Conservation (phyloP, 768 basidiomycete species). For the Cyclocybe cylindracea region DNA sequence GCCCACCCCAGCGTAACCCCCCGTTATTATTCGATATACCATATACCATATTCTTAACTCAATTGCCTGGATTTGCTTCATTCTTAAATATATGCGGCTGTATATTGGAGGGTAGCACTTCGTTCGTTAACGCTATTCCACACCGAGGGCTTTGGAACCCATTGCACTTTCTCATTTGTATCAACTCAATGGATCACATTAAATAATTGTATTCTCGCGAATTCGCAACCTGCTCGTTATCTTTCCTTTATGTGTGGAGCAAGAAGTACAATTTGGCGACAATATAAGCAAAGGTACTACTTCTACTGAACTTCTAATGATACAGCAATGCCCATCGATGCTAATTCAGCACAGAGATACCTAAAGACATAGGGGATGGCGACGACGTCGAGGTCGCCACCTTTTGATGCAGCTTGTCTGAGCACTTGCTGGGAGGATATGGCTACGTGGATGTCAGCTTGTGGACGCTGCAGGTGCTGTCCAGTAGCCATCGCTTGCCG, state of each 20-base stretch:
- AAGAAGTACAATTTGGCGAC: constrained; percentile 4
- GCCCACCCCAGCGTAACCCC: background rate
- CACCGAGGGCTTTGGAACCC: constrained; percentile 1
- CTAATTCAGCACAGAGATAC: constrained; percentile 92
- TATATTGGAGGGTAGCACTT: constrained; percentile 7
- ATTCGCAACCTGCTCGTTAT: background rate
- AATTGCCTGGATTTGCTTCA: constrained; percentile 10
- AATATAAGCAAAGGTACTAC: constrained; percentile 1
- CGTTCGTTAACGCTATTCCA: background rate
- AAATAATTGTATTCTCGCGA: constrained; percentile 13
- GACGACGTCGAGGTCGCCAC: constrained; percentile 89
- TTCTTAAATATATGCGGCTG: constrained; percentile 13
- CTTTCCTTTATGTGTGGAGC: background rate
- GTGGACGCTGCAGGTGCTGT: constrained; percentile 42
- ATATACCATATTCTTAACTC: constrained; percentile 18
- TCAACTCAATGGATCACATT: constrained; percentile 5
- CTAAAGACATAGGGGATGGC: constrained; percentile 96
- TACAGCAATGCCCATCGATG: constrained; percentile 97
- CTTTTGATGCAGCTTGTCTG: constrained; percentile 55
- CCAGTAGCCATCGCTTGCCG: constrained; percentile 62
- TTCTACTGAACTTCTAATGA: constrained; percentile 72
- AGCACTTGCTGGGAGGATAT: constrained; percentile 72
- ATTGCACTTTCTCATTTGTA: constrained; percentile 3
- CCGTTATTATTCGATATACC: constrained; percentile 7
- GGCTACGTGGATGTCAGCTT: constrained; percentile 60